phyloP scores from a whole-genome alignment of 2,329 filamentous ascomycete genomes.

The Nemania sp. region DNA sequence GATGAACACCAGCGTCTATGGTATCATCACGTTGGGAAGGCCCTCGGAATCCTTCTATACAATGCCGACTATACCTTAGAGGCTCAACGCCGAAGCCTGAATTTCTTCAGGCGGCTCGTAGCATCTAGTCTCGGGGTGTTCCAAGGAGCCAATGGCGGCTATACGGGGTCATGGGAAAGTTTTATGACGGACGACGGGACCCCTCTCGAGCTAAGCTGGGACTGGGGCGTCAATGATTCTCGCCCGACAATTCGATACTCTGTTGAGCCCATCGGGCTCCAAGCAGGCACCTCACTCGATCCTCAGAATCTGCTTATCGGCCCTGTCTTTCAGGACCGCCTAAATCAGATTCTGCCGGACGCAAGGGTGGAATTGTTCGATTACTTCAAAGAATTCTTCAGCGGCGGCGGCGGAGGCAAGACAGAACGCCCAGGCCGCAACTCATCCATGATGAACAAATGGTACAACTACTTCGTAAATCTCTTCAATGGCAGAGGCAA shows the following conservation, averaged over 20 bases:
- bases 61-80: constrained; percentile 11
- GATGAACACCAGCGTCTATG: neutral
- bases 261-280: constrained; percentile 13
- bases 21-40: constrained; percentile 12
- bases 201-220: constrained; percentile 23
- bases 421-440: neutral
- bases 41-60: constrained; percentile 8
- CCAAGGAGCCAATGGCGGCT: neutral
- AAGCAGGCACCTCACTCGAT: constrained; percentile 10
- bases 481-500: neutral
- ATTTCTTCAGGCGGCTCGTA: constrained; percentile 10
- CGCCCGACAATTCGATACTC: constrained; percentile 20
- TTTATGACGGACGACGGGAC: constrained; percentile 22
- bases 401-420: neutral
- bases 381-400: constrained; percentile 11
- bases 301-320: constrained; percentile 9
- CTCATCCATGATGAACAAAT: neutral
- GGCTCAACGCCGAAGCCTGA: constrained; percentile 2
- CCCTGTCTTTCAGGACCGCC: neutral
- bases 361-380: constrained; percentile 6
- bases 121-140: constrained; percentile 13
- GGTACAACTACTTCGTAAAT: neutral
- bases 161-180: constrained; percentile 1
- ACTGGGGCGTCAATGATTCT: constrained; percentile 8
- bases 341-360: neutral